Base-by-base conservation (phyloP, 768 basidiomycete genomes). In the Gautieria morchelliformis region DNA sequence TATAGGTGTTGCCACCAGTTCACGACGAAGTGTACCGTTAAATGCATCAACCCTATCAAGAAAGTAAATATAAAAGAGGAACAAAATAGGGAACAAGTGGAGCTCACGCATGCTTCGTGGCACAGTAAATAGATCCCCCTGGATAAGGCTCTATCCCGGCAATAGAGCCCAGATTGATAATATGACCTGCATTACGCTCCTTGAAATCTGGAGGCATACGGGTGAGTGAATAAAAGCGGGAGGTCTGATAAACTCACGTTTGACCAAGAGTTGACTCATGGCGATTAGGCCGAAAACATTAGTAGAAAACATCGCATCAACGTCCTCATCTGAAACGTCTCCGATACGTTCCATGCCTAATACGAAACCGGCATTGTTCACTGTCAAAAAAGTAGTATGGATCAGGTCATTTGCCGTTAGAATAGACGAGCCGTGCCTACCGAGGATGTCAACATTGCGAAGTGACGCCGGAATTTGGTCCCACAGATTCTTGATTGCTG, bases 101-200 rank as follows among this genome's bases (percentile, higher is more conserved):
- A 22, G 6, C 58, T 32, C 37, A 60, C 59, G 89, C 90, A 62
- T 82, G 78, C 65, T 93, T 93, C 14, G 93, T 94, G 5, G 95
- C 95, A 60, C 85, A 90, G 71, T 96, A 98, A 63, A 97, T 88
- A 61, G 85, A 79, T 8, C 94, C 96, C 30, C 93, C 94, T 12
- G 84, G 82, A 66, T 98, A 98, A 5, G 95, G 69, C 65, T 93
- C 93, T 9, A 78, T 74, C 50, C 89, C 93, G 12, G 96, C 94
- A 58, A 99, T 81, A 11, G 93, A 95, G 8, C 96, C 94, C 51
- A 99, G 75, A 70, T 96, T 95, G 73, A 99, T 97, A 63, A 99
- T 75, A 73, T 94, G 93, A 0, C 92, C 90, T 4, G 81, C 72
- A 64, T 85, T 81, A 67, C 78, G 84, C 54, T 73, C 77, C 68